Evolutionary conservation across 345 rosid species (phyloP).

Genomic region (Corchorus olitorius): DNA sequence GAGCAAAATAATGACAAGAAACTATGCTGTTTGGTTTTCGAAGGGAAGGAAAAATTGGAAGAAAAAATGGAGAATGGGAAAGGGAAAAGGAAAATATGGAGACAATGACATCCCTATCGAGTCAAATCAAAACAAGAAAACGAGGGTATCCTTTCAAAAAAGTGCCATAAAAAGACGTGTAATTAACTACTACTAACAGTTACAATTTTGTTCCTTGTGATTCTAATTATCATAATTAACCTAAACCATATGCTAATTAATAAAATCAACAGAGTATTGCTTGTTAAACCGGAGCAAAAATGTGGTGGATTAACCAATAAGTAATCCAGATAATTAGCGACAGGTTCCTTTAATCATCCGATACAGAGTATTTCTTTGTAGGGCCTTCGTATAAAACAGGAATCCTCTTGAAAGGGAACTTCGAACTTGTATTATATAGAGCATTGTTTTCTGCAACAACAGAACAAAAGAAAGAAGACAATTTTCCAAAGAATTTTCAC

Average conservation of each 20-base stretch:
- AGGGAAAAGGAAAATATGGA: not conserved
- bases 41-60: too few species aligned
- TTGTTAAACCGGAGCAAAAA: not conserved
- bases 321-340: not conserved
- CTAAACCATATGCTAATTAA: too few species aligned
- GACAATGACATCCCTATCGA: slow-evolving; percentile 1
- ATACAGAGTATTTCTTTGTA: not conserved
- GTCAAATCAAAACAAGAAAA: slow-evolving; percentile 11
- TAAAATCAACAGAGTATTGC: not conserved
- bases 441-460: not conserved
- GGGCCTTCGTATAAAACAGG: not conserved
- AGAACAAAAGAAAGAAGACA: slow-evolving; percentile 5
- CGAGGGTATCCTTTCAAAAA: not conserved
- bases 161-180: slow-evolving; percentile 13
- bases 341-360: not conserved
- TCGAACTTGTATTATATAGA: too few species aligned
- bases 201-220: too few species aligned
- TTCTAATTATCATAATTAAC: not conserved
- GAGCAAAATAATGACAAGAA: too few species aligned
- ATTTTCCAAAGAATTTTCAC: not conserved
- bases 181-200: slow-evolving; percentile 5
- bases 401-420: not conserved
- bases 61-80: too few species aligned
- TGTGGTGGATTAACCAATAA: not conserved
- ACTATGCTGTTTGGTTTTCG: not conserved